Evolutionary conservation across 2,329 filamentous ascomycete genomes (phyloP).

Genomic region (Fusarium lateritium): DNA sequence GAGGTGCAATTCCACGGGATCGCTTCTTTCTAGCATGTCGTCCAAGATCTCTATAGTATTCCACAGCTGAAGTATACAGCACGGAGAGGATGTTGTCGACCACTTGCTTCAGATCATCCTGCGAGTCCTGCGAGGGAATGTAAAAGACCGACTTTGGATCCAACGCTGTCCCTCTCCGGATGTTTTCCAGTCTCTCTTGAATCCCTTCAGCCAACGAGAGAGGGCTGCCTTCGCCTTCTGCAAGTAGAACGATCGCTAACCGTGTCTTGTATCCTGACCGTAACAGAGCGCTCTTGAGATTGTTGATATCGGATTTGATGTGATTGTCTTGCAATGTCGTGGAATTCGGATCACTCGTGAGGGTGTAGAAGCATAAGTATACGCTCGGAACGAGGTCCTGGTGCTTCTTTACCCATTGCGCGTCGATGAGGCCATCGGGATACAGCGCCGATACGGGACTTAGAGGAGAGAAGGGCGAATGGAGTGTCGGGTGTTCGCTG

Average conservation of each 20-base stretch:
- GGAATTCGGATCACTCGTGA: slow-evolving; percentile 80
- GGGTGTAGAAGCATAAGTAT: slow-evolving; percentile 84
- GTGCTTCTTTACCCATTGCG: slow-evolving; percentile 89
- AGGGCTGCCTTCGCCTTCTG: slow-evolving; percentile 48
- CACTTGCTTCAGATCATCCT: slow-evolving; percentile 80
- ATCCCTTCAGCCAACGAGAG: slow-evolving; percentile 73
- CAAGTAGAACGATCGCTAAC: slow-evolving; percentile 76
- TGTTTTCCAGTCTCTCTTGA: slow-evolving; percentile 80
- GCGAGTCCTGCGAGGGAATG: slow-evolving; percentile 80
- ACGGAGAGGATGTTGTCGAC: slow-evolving; percentile 80
- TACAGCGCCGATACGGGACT: slow-evolving; percentile 87
- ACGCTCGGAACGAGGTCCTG: slow-evolving; percentile 86
- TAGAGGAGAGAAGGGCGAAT: slow-evolving; percentile 92
- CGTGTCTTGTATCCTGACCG: slow-evolving; percentile 83
- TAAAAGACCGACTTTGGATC: slow-evolving; percentile 91
- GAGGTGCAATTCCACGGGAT: slow-evolving; percentile 81
- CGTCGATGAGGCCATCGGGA: slow-evolving; percentile 88
- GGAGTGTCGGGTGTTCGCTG: slow-evolving; percentile 71
- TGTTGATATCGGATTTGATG: slow-evolving; percentile 88
- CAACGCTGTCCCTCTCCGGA: slow-evolving; percentile 83
- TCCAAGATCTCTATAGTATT: slow-evolving; percentile 96
- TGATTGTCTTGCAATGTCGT: slow-evolving; percentile 87
- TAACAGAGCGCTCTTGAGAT: slow-evolving; percentile 76
- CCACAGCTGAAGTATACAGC: slow-evolving; percentile 81
- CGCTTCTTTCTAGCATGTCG: slow-evolving; percentile 93